These are phyloP conservation scores for Suzukiozyma palmioleophila DNA, from an alignment of 1,139 yeast genomes.

Conservation along the genomic window DNA sequence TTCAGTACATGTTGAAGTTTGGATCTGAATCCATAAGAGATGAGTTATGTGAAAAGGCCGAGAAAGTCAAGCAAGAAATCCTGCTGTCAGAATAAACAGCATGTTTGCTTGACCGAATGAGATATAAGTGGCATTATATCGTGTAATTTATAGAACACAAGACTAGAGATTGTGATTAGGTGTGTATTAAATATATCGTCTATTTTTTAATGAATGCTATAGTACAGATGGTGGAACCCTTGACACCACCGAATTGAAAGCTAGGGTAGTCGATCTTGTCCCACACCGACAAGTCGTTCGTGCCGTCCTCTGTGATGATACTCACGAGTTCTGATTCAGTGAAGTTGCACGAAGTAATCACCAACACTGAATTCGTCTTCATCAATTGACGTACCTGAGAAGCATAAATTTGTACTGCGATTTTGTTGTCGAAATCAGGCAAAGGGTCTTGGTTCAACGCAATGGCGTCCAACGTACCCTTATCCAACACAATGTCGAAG, in stretches of 20 bases:
- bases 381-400: conserved; percentile 53
- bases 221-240: conserved; percentile 85
- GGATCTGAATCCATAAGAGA: conserved; percentile 59
- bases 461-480: conserved; percentile 95
- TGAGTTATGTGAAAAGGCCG: conserved; percentile 51
- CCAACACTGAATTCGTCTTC: conserved; percentile 52
- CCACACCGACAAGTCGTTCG: conserved; percentile 47
- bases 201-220: conserved; percentile 59
- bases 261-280: conserved; percentile 68
- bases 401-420: conserved; percentile 64
- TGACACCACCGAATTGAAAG: conserved; percentile 82
- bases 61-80: conserved; percentile 25
- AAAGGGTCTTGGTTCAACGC: conserved; percentile 67
- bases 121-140: not conserved
- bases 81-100: conserved; percentile 3
- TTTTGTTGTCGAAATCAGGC: conserved; percentile 33
- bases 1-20: conserved; percentile 79
- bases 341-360: conserved; percentile 94
- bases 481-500: conserved; percentile 79
- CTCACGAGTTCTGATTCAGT: conserved; percentile 69
- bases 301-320: conserved; percentile 40
- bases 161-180: not conserved
- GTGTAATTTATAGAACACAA: not conserved
- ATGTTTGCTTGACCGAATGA: not conserved
- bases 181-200: not conserved